A percentile compares a stretch with the other conserved stretches of the same genome.
These are phyloP conservation scores for Phascolomyces articulosus DNA, from an alignment of 371 early-diverging fungal species.

Conservation along the genomic window DNA sequence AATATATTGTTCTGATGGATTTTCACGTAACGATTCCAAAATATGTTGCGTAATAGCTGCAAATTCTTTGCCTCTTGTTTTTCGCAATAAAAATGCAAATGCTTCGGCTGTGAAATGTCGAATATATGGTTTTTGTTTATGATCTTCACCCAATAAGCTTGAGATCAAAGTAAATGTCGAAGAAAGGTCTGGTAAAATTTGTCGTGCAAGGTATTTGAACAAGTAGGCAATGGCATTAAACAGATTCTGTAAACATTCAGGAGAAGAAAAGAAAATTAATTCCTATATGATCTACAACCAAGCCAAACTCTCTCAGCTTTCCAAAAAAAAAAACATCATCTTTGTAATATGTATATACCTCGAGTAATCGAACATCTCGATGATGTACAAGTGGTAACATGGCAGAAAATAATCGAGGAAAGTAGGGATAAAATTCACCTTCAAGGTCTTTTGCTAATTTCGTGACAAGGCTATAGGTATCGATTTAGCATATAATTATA, in stretches of 20 bases:
- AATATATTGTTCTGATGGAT: conserved; percentile 56
- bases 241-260: conserved; percentile 51
- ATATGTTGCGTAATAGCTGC: conserved; percentile 60
- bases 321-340: too few relatives aligned
- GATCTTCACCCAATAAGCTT: conserved; percentile 48
- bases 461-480: conserved; percentile 66
- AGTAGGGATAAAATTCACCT: conserved; percentile 87
- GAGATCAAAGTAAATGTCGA: conserved; percentile 55
- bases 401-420: conserved; percentile 59
- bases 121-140: conserved; percentile 72
- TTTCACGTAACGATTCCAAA: conserved; percentile 53
- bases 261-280: too few relatives aligned
- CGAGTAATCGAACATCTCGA: conserved; percentile 74
- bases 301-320: neutral
- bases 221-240: conserved; percentile 90
- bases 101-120: conserved; percentile 92
- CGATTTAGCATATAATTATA: neutral
- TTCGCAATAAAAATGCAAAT: conserved; percentile 88
- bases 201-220: conserved; percentile 84
- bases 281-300: conserved; percentile 1
- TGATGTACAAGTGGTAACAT: conserved; percentile 69
- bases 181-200: conserved; percentile 68
- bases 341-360: conserved; percentile 50
- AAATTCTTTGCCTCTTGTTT: conserved; percentile 64
- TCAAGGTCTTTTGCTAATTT: conserved; percentile 90